Conservation (phyloP, 23 red algal genomes). For the Gracilaria caudata region DNA sequence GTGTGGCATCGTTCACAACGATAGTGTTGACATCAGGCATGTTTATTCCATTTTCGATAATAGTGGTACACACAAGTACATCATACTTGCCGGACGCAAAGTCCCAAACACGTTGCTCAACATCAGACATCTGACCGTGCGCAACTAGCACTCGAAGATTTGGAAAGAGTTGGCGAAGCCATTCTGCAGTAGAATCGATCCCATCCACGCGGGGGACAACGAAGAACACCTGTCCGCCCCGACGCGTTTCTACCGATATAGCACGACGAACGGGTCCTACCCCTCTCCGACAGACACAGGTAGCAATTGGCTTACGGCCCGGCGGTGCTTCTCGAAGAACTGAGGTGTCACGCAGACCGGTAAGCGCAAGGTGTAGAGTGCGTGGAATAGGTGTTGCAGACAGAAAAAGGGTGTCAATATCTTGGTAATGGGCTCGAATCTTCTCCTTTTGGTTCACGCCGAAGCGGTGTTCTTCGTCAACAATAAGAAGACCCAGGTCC, state of each 20-base stretch:
- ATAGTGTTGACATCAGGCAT: conserved; percentile 95
- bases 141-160: conserved; percentile 74
- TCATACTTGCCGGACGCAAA: conserved; percentile 79
- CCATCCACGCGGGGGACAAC: conserved; percentile 88
- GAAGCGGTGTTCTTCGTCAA: conserved; percentile 99
- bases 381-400: conserved; percentile 98
- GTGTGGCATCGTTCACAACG: conserved; percentile 74
- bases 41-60: conserved; percentile 98
- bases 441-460: conserved; percentile 99
- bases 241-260: conserved; percentile 63
- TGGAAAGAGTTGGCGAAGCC: conserved; percentile 66
- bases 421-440: conserved; percentile 57
- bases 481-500: conserved; percentile 76
- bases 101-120: conserved; percentile 82
- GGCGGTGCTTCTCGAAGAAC: conserved; percentile 73
- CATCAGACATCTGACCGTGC: conserved; percentile 70
- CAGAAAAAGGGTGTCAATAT: conserved; percentile 82
- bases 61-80: conserved; percentile 91
- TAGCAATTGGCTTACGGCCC: conserved; percentile 83
- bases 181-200: conserved; percentile 58
- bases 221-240: conserved; percentile 91
- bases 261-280: conserved; percentile 57
- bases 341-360: conserved; percentile 86
- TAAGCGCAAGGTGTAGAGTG: conserved; percentile 90
- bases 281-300: conserved; percentile 40